These are phyloP conservation scores for Fragaria vesca DNA, from an alignment of 306 rosid species.

Conservation along the genomic window DNA sequence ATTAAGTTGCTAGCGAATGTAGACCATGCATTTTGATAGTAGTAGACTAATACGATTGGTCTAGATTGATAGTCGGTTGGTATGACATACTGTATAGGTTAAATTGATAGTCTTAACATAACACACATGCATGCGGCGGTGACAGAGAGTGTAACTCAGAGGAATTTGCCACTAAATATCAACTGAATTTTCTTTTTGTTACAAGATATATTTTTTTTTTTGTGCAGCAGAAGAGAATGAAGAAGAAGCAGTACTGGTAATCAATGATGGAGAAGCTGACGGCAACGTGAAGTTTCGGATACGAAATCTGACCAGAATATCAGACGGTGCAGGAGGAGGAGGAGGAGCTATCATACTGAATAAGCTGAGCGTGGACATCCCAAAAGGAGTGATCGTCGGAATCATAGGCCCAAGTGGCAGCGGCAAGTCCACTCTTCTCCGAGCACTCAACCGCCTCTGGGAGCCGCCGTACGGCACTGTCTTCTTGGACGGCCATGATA, in stretches of 20 bases:
- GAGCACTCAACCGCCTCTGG: slow-evolving; percentile 88
- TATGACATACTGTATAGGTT: not conserved
- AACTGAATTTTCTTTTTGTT: not conserved
- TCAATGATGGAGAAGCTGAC: slow-evolving; percentile 21
- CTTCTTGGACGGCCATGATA: slow-evolving; percentile 64
- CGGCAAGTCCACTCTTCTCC: slow-evolving; percentile 81
- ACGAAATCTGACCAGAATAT: slow-evolving; percentile 47
- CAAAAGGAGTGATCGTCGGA: slow-evolving; percentile 64
- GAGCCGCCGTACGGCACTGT: slow-evolving; percentile 70
- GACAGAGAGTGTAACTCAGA: not conserved
- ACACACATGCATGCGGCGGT: not conserved
- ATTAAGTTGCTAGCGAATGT: not conserved
- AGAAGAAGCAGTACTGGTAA: slow-evolving; percentile 34
- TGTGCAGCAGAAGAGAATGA: slow-evolving; percentile 22
- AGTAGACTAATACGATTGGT: too few species aligned
- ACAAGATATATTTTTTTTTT: not conserved
- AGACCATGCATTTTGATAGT: not conserved
- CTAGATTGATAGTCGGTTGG: not conserved
- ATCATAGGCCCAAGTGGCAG: slow-evolving; percentile 94
- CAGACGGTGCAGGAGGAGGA: slow-evolving; percentile 29
- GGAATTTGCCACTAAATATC: not conserved
- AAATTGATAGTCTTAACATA: not conserved
- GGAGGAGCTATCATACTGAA: slow-evolving; percentile 52
- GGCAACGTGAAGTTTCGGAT: slow-evolving; percentile 44
- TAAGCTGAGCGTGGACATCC: slow-evolving; percentile 54